These are phyloP conservation scores for Cylindrodendrum hubeiense DNA, from an alignment of 2,329 filamentous ascomycete genomes.

Conservation along the genomic window DNA sequence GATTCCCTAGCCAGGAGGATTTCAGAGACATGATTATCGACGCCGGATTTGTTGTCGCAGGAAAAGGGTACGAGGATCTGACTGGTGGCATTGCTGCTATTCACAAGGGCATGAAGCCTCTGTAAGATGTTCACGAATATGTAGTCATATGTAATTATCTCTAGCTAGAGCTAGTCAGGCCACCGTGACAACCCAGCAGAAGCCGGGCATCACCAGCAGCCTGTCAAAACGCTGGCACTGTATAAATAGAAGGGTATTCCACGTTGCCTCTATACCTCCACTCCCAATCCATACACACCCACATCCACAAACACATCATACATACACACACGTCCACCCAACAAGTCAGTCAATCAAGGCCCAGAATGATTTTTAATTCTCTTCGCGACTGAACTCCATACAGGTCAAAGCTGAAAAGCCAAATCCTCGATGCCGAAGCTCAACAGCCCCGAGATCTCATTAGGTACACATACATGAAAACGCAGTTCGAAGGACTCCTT, in stretches of 20 bases:
- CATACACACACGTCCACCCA: not conserved
- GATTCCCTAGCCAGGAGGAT: slow-evolving; percentile 87
- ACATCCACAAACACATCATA: slow-evolving; percentile 19
- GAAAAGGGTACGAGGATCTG: slow-evolving; percentile 87
- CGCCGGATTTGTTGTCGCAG: slow-evolving; percentile 88
- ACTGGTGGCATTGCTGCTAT: slow-evolving; percentile 95
- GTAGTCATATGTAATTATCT: slow-evolving; percentile 38
- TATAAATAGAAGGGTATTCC: slow-evolving; percentile 43
- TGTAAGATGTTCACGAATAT: slow-evolving; percentile 44
- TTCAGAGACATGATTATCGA: slow-evolving; percentile 86
- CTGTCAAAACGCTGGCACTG: slow-evolving; percentile 32
- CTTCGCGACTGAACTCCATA: slow-evolving; percentile 49
- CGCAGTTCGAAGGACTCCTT: slow-evolving; percentile 36
- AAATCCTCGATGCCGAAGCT: slow-evolving; percentile 45
- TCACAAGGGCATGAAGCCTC: slow-evolving; percentile 93
- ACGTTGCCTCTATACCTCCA: slow-evolving; percentile 16
- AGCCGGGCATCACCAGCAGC: slow-evolving; percentile 25
- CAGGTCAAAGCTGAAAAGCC: slow-evolving; percentile 48
- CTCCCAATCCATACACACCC: slow-evolving; percentile 19
- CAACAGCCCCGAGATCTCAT: slow-evolving; percentile 50
- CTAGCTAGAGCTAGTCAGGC: slow-evolving; percentile 28
- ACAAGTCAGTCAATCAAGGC: slow-evolving; percentile 32
- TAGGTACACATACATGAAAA: slow-evolving; percentile 53
- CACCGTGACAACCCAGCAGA: not conserved
- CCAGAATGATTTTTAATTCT: slow-evolving; percentile 46